Conservation (phyloP, 805 yeast species). For the Suhomyces sp. region DNA sequence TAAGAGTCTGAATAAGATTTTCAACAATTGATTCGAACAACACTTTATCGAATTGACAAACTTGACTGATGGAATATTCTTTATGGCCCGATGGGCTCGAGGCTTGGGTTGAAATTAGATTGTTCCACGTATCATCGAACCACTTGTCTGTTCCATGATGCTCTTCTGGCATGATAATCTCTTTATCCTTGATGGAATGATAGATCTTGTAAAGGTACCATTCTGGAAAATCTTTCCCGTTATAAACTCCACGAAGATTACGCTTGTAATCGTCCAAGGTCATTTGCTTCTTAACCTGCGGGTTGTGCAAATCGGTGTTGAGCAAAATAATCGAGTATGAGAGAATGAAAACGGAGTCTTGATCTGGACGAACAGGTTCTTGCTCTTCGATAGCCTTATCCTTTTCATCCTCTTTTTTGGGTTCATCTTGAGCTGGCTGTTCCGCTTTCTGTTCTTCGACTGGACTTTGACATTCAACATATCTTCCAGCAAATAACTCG, state of each 20-base stretch:
- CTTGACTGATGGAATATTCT: constrained; percentile 20
- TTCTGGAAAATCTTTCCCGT: constrained; percentile 71
- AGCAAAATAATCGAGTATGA: constrained; percentile 92
- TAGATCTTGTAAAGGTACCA: constrained; percentile 85
- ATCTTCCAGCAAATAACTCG: constrained; percentile 80
- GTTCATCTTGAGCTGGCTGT: background rate
- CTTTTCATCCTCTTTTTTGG: background rate
- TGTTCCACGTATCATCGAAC: constrained; percentile 86
- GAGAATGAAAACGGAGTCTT: constrained; percentile 84
- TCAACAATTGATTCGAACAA: constrained; percentile 65
- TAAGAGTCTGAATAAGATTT: constrained; percentile 65
- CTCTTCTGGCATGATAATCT: constrained; percentile 97
- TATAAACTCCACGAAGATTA: constrained; percentile 78
- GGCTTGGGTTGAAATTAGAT: constrained; percentile 53
- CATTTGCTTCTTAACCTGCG: constrained; percentile 91
- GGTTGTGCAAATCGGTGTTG: constrained; percentile 91
- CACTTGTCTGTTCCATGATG: constrained; percentile 90
- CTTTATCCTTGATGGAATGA: constrained; percentile 74
- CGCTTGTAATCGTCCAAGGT: constrained; percentile 74
- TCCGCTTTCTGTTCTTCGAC: constrained; percentile 5
- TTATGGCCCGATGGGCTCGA: constrained; percentile 13
- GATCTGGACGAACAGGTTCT: constrained; percentile 60
- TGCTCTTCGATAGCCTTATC: constrained; percentile 22
- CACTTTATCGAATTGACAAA: constrained; percentile 64
- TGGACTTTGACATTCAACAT: constrained; percentile 57